phyloP scores from a whole-genome alignment of 2,329 filamentous ascomycete species.

The Colletotrichum plurivorum region DNA sequence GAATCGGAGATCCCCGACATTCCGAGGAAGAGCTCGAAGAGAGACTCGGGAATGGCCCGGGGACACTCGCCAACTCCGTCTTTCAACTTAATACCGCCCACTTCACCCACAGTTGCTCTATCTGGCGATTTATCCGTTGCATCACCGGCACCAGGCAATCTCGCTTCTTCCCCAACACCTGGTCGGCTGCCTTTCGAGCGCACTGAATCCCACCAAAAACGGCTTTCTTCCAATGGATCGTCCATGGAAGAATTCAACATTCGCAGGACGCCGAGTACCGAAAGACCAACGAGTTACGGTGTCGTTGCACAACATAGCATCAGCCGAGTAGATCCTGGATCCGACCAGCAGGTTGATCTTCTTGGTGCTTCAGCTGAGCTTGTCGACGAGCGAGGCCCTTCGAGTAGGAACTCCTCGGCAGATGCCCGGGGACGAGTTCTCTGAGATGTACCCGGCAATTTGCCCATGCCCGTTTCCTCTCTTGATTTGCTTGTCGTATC shows the following conservation, averaged over 20 bases:
- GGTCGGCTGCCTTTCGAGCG: slow-evolving; percentile 69
- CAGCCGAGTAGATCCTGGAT: slow-evolving; percentile 66
- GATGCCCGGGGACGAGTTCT: slow-evolving; percentile 17
- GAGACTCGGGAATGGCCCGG: slow-evolving; percentile 62
- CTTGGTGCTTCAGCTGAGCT: slow-evolving; percentile 71
- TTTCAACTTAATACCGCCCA: slow-evolving; percentile 48
- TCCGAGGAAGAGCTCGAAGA: slow-evolving; percentile 81
- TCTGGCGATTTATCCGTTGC: slow-evolving; percentile 27
- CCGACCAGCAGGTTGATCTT: slow-evolving; percentile 59
- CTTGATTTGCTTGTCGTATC: not conserved
- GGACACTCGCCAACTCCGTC: slow-evolving; percentile 52
- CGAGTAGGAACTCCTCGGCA: slow-evolving; percentile 34
- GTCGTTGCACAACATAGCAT: slow-evolving; percentile 72
- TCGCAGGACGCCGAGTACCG: slow-evolving; percentile 53
- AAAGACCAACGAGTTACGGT: slow-evolving; percentile 68
- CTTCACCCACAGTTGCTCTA: slow-evolving; percentile 27
- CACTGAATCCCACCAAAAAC: slow-evolving; percentile 63
- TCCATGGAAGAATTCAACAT: slow-evolving; percentile 64
- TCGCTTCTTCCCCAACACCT: slow-evolving; percentile 23
- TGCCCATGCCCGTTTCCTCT: not conserved
- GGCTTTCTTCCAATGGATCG: slow-evolving; percentile 62
- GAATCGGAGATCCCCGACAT: slow-evolving; percentile 67
- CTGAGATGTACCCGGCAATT: slow-evolving; percentile 5
- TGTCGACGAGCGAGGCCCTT: slow-evolving; percentile 56
- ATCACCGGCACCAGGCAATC: not conserved